Percentiles rank a stretch among this genome's conserved stretches.
These are phyloP conservation scores for Paecilomyces sp. DNA, from an alignment of 2,329 filamentous ascomycete species.

Conservation along the genomic window DNA sequence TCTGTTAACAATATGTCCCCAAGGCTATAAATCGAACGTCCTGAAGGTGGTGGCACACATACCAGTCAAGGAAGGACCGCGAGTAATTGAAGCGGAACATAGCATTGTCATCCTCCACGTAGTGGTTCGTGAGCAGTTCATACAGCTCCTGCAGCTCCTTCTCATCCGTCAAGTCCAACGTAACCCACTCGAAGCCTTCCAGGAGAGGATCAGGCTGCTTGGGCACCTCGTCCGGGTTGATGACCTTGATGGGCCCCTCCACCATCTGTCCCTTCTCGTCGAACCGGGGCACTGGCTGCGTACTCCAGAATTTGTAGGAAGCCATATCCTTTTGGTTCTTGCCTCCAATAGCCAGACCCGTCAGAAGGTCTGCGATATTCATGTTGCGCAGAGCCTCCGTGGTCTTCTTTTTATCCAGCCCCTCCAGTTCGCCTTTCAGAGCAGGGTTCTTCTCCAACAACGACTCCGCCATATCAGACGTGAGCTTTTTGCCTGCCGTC, in stretches of 20 bases:
- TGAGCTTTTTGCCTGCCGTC: slow-evolving; percentile 23
- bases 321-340: slow-evolving; percentile 96
- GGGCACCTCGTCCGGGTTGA: slow-evolving; percentile 70
- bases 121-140: slow-evolving; percentile 84
- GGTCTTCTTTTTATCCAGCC: slow-evolving; percentile 56
- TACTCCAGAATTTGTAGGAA: slow-evolving; percentile 97
- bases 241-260: slow-evolving; percentile 78
- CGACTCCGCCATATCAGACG: slow-evolving; percentile 28
- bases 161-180: slow-evolving; percentile 74
- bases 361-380: slow-evolving; percentile 42
- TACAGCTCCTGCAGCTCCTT: slow-evolving; percentile 81
- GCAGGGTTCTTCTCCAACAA: slow-evolving; percentile 50
- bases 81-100: slow-evolving; percentile 99
- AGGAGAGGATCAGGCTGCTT: slow-evolving; percentile 69
- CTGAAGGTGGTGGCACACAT: slow-evolving; percentile 11
- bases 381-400: slow-evolving; percentile 45
- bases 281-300: slow-evolving; percentile 88
- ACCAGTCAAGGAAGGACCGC: slow-evolving; percentile 81
- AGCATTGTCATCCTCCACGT: slow-evolving; percentile 93
- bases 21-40: background rate
- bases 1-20: background rate
- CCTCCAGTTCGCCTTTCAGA: slow-evolving; percentile 66
- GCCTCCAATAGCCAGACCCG: slow-evolving; percentile 59
- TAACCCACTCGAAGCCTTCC: slow-evolving; percentile 88
- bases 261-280: slow-evolving; percentile 51